These are phyloP conservation scores for Euphrasia confusa DNA, from an alignment of 257 asterid genomes.

Conservation along the genomic window DNA sequence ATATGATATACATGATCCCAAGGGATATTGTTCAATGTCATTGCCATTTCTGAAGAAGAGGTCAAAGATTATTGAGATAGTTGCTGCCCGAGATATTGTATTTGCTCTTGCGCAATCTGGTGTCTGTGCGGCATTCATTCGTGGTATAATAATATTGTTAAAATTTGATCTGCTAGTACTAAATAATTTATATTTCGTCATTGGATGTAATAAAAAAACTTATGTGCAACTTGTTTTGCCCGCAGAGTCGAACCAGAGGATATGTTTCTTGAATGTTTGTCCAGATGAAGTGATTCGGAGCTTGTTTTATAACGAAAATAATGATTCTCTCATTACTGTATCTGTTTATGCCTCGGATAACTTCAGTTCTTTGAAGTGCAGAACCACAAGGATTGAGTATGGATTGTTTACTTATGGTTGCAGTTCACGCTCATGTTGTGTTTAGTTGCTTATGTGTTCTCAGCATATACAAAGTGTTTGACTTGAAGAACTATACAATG, in stretches of 20 bases:
- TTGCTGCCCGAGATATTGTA: constrained; percentile 95
- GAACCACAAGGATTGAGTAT: constrained; percentile 98
- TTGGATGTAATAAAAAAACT: constrained; percentile 21
- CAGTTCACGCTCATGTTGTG: constrained; percentile 21
- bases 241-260: constrained; percentile 89
- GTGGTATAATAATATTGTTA: constrained; percentile 46
- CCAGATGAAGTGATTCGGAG: constrained; percentile 99
- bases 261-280: constrained; percentile 90
- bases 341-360: constrained; percentile 96
- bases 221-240: constrained; percentile 18
- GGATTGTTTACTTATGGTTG: constrained; percentile 21
- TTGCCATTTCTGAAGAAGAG: constrained; percentile 87
- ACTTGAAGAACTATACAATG: constrained; percentile 63
- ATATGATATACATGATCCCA: constrained; percentile 25
- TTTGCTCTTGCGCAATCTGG: constrained; percentile 99
- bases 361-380: constrained; percentile 89
- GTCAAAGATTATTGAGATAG: constrained; percentile 89
- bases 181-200: not conserved
- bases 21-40: constrained; percentile 61
- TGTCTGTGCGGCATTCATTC: constrained; percentile 95
- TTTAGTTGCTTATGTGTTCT: constrained; percentile 18
- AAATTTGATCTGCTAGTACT: not conserved
- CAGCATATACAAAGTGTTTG: constrained; percentile 81
- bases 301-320: constrained; percentile 91
- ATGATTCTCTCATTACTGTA: constrained; percentile 97